A percentile compares a stretch with the other conserved stretches of the same genome.
phyloP scores from a whole-genome alignment of 2,329 filamentous ascomycete species.

The Macrophomina tecta region DNA sequence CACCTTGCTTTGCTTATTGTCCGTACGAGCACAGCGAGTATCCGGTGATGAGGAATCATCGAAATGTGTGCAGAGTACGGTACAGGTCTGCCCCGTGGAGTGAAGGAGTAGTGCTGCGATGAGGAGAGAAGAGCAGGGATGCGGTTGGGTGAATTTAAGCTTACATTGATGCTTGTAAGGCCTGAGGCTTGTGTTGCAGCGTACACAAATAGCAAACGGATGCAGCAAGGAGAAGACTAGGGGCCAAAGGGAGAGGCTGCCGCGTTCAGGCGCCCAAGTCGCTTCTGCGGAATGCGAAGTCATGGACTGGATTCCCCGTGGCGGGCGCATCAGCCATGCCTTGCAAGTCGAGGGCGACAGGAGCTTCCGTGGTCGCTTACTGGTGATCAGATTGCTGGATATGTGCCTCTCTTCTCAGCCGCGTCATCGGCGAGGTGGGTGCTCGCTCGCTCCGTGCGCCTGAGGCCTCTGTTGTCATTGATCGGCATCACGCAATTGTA shows the following conservation, averaged over 20 bases:
- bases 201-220: neutral
- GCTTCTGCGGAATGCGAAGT: too few species aligned
- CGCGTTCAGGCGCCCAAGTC: neutral
- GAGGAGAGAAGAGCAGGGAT: neutral
- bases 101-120: neutral
- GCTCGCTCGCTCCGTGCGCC: neutral
- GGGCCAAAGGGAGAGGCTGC: neutral
- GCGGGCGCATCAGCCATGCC: neutral
- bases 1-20: too few species aligned
- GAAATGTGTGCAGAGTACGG: neutral
- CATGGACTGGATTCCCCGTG: neutral
- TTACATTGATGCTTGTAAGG: constrained; percentile 18
- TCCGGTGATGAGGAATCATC: too few species aligned
- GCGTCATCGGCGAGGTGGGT: neutral
- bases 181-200: neutral
- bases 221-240: neutral
- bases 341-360: neutral
- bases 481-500: constrained; percentile 4
- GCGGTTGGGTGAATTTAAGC: constrained; percentile 4
- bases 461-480: neutral
- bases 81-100: neutral
- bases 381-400: too few species aligned
- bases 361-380: neutral
- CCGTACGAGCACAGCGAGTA: too few species aligned
- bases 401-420: neutral